Conservation (phyloP, 176 grass and related monocot species). For the Juncus inflexus region DNA sequence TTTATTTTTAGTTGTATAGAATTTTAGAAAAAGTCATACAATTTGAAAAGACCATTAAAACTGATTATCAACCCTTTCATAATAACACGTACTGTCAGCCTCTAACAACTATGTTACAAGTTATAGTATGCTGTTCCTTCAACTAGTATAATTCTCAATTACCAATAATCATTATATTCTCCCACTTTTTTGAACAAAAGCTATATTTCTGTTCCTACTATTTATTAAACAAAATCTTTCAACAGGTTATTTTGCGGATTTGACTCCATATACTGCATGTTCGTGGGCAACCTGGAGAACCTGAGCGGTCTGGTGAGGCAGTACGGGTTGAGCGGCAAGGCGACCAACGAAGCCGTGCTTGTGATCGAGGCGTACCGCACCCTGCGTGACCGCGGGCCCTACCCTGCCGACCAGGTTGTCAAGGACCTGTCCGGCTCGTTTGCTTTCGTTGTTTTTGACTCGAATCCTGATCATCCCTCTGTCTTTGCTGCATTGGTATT, state of each 20-base stretch:
- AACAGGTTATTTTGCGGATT: constrained; percentile 73
- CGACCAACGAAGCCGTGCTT: constrained; percentile 64
- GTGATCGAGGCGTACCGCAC: constrained; percentile 92
- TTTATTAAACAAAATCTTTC: too few species aligned
- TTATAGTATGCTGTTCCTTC: too few species aligned
- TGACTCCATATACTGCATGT: constrained; percentile 82
- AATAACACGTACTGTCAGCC: too few species aligned
- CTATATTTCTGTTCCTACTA: too few species aligned
- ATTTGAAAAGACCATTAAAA: too few species aligned
- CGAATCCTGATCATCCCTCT: constrained; percentile 33
- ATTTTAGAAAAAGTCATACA: too few species aligned
- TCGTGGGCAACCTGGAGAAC: constrained; percentile 59
- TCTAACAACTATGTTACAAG: too few species aligned
- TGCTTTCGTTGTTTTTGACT: constrained; percentile 88
- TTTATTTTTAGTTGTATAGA: too few species aligned
- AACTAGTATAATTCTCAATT: too few species aligned
- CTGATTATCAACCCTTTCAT: too few species aligned
- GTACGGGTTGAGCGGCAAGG: constrained; percentile 59
- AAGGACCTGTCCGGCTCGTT: constrained; percentile 83
- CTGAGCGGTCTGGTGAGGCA: constrained; percentile 72
- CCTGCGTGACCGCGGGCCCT: constrained; percentile 83
- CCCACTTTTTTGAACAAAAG: too few species aligned
- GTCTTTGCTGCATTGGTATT: constrained; percentile 66
- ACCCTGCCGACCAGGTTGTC: constrained; percentile 91
- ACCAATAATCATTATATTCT: too few species aligned